Evolutionary conservation across 306 rosid genomes (phyloP), one percentile per base, ranked within the genome.

Genomic region (Trifolium fragiferum): DNA sequence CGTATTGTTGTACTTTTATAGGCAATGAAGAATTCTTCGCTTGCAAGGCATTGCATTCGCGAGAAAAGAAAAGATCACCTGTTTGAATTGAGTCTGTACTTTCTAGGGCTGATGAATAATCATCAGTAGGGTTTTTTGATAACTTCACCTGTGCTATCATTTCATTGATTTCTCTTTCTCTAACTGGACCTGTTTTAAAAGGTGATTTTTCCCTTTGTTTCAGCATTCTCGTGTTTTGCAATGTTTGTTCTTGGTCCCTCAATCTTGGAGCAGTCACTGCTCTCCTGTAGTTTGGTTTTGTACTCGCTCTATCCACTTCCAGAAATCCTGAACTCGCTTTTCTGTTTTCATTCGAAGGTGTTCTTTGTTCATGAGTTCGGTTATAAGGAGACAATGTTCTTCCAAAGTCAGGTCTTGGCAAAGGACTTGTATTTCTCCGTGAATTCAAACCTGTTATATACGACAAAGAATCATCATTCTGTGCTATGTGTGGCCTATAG

Each of bases 61-160:
- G 86, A 10, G 97, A 91, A 73, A 91, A 93, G 84, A 93, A 93
- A 73, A 93, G 89, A 70, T 91, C 94, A 65, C 92, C 98, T 0
- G 91, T 82, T 12, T 89, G 67, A 81, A 84, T 80, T 0, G 96
- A 91, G 11, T 87, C 98, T 4, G 83, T 80, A 44, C 87, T 91
- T 38, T 82, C 90, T 4, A 67, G 72, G 44, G 53, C 73, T 5
- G 84, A 67, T 12, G 66, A 40, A 57, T 76, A 60, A 40, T 18
- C 66, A 20, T n/a, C 63, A 13, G 2, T 72, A 6, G 79, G 76
- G 25, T 76, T 80, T 16, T 37, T 61, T 12, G 82, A 30, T 9
- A 88, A 77, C 76, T 81, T 89, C 51, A 82, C 90, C 62, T 79
- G 40, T 3, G 89, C 94, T 68, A 89, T 78, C 82, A 82, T 78